Base-by-base conservation (phyloP, 805 yeast species). In the Candida pseudofarinosa region DNA sequence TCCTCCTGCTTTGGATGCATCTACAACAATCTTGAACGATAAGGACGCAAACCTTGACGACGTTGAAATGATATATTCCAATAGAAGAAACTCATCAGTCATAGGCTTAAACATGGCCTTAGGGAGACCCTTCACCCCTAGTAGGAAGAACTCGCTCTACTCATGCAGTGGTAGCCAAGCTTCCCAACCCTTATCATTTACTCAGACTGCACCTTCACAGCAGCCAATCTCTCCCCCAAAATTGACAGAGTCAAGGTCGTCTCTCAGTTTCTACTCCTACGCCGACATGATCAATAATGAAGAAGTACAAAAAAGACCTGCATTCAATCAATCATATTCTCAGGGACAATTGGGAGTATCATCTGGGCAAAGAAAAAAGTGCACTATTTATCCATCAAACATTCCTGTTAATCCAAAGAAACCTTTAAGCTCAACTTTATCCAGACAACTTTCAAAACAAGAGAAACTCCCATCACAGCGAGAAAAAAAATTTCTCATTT, bases 1-100 rank as follows among this genome's bases (percentile, higher is more conserved):
- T 16, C 85, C 95, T 1, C 90, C 96, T 0, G 87, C 87, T 4
- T 68, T 88, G 51, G 95, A 87, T 53, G 76, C 76, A 17, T 88
- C 95, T 6, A 77, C 93, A 3, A 74, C 81, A 15, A 79, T 83
- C 46, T 68, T 85, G 31, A 71, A 81, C 35, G 76, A 81, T 12
- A 81, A 80, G 52, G 63, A 69, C 35, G 69, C 84, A 3, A 78
- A 83, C 53, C 73, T 88, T 46, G 83, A 85, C 50, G 74, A 77
- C 42, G 80, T 86, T 12, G 90, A 85, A 46, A 77, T 88, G 63
- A 80, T 87, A 14, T 81, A 81, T 52, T 67, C 83, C 30, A 53
- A 52, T 35, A 67, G 83, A 44, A 71, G 84, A 48, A 77, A 80
- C 46, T 74, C 82, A 4, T 74, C 80, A 2, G 81, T 77, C 4